Evolutionary conservation across 169 alveolate species (phyloP).

Genomic region (Eimeria acervulina): DNA sequence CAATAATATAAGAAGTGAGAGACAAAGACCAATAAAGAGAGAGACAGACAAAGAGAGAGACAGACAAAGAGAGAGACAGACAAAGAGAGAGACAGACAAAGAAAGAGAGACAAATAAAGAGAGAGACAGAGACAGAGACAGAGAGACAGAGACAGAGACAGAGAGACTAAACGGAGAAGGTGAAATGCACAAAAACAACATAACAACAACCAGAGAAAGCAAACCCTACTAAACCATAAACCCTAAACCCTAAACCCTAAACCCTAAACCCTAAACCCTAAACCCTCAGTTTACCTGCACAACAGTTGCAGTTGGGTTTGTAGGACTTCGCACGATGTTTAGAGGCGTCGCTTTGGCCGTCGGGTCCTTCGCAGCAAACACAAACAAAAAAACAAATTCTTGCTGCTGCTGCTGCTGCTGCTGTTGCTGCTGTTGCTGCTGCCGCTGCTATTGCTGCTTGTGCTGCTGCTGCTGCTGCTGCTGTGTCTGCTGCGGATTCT

Average conservation of each 20-base stretch:
- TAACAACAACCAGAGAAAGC: no score
- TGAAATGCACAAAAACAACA: no score
- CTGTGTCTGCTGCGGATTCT: not conserved
- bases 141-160: not conserved
- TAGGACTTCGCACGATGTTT: slow-evolving; percentile 27
- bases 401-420: slow-evolving; percentile 16
- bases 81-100: not conserved
- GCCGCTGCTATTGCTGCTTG: not conserved
- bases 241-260: slow-evolving; percentile 43
- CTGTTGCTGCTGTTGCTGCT: not conserved
- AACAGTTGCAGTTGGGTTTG: slow-evolving; percentile 45
- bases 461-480: slow-evolving; percentile 34
- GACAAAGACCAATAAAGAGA: not conserved
- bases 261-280: slow-evolving; percentile 45
- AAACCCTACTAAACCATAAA: not conserved
- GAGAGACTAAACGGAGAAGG: not conserved
- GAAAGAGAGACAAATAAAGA: not conserved
- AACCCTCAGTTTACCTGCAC: slow-evolving; percentile 42
- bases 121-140: not conserved
- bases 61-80: not conserved
- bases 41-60: not conserved
- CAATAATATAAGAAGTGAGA: no score
- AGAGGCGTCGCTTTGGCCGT: slow-evolving; percentile 52
- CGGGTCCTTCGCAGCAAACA: slow-evolving; percentile 54
- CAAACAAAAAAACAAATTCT: not conserved